Base-by-base conservation (phyloP, 2,329 filamentous ascomycete genomes). In the Myotisia sp. region DNA sequence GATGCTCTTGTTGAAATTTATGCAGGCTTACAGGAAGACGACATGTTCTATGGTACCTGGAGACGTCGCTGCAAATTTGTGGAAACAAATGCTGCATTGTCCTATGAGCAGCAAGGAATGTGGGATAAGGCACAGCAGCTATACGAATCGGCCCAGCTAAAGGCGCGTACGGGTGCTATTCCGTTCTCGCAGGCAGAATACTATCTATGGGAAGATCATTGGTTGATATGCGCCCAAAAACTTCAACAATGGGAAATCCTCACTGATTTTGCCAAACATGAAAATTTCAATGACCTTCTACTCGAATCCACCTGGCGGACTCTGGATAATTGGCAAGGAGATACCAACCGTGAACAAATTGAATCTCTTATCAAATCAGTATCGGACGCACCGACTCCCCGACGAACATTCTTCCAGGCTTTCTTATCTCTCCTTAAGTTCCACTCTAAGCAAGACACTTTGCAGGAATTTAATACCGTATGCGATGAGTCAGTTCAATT, bases 171-270 rank as follows among this genome's bases (percentile, higher is more conserved):
- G 0, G 90, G 86, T 33, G 83, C 87, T n/a, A 75, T 95, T 41
- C 87, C 90, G 0, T 95, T 94, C 56, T 93, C 87, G 1, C 82
- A 92, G 48, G 85, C 79, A 20, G 90, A 99, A 58, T 99, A 99
- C 59, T 94, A 92, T 73, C 71, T 99, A 1, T 99, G 90, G 90
- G 90, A 99, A 59, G 90, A 99, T 52, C 92, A 98, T 48, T 99
- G 90, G 90, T 78, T 98, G 26, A 70, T 94, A 32, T 98, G 90
- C 55, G 90, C 87, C 0, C 85, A 95, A 60, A 98, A 98, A 60
- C 68, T 99, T 29, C 92, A 98, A 55, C 92, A 98, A 53, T 99
- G 90, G 90, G 90, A 99, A 48, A 87, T 99, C 37, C 60, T 99
- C 21, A 84, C 85, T 42, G 92, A 99, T 48, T 95, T 95, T 51